A percentile compares a stretch with the other conserved stretches of the same genome.
phyloP scores from a whole-genome alignment of 78 protist species.

The Emiliania huxleyi region DNA sequence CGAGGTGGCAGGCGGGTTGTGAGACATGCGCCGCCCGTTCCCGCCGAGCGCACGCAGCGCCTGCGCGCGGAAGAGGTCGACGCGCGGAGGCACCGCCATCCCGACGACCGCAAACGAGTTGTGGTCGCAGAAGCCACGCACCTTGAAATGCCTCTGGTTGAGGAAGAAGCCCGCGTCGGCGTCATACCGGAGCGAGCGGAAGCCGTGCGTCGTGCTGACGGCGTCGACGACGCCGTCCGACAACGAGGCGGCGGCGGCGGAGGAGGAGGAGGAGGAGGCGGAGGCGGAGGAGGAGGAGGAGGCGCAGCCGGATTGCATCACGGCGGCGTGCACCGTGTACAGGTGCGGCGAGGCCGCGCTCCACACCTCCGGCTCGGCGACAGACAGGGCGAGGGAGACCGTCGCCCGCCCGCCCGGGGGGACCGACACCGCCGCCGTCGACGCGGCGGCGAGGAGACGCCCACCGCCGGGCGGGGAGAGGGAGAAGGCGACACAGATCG shows the following conservation, averaged over 20 bases:
- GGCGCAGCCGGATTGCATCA: neutral
- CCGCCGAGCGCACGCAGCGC: slow-evolving; percentile 27
- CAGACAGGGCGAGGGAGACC: no score
- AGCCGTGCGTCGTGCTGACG: neutral
- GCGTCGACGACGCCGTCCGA: neutral
- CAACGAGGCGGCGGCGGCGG: no score
- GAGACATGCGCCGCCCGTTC: slow-evolving; percentile 34
- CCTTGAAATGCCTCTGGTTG: slow-evolving; percentile 22
- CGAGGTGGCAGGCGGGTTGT: neutral
- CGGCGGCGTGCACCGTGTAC: neutral
- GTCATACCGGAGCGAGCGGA: neutral
- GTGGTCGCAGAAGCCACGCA: slow-evolving; percentile 56
- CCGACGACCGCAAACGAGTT: slow-evolving; percentile 36
- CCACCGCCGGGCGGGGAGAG: neutral
- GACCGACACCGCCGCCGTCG: neutral
- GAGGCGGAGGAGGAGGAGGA: no score
- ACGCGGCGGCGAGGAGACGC: neutral
- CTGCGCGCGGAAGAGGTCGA: slow-evolving; percentile 51
- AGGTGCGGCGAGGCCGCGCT: neutral
- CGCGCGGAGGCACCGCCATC: slow-evolving; percentile 25
- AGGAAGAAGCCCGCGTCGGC: slow-evolving; percentile 34
- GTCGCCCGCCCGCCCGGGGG: neutral
- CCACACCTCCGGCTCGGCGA: neutral
- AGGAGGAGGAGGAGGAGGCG: no score
- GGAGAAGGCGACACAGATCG: neutral